Evolutionary conservation across 2,329 filamentous ascomycete species (phyloP).

Genomic region (Botryotinia narcissicola): DNA sequence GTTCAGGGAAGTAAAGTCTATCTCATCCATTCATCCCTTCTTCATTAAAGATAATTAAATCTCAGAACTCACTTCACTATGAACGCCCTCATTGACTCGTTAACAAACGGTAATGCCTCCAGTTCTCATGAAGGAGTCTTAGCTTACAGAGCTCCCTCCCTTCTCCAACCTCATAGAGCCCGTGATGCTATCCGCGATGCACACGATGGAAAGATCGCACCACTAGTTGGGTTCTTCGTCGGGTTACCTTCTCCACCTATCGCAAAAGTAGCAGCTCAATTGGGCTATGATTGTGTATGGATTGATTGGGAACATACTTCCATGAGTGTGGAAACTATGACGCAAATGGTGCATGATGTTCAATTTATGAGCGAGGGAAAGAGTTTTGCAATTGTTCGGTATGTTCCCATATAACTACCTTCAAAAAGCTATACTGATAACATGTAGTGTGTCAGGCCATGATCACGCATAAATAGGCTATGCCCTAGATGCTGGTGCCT

Average conservation of each 20-base stretch:
- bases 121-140: constrained; percentile 39
- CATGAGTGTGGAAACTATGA: constrained; percentile 51
- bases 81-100: background rate
- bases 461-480: constrained; percentile 48
- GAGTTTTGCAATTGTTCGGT: constrained; percentile 47
- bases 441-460: constrained; percentile 44
- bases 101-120: background rate
- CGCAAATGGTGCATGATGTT: constrained; percentile 48
- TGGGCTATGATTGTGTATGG: constrained; percentile 46
- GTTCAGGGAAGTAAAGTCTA: background rate
- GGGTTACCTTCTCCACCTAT: constrained; percentile 44
- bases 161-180: constrained; percentile 47
- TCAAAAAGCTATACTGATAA: background rate
- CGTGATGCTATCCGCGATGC: constrained; percentile 48
- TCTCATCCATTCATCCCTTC: too few relatives aligned
- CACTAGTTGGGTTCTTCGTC: constrained; percentile 45
- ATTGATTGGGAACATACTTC: constrained; percentile 50
- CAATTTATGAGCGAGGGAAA: constrained; percentile 47
- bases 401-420: constrained; percentile 11
- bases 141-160: constrained; percentile 45
- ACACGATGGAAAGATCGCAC: constrained; percentile 46
- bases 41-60: background rate
- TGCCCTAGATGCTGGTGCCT: constrained; percentile 50
- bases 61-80: background rate
- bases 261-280: constrained; percentile 43